Evolutionary conservation across 352 stramenopile genomes (phyloP), one percentile per base, ranked within the genome.

Genomic region (Pythium aphanidermatum): DNA sequence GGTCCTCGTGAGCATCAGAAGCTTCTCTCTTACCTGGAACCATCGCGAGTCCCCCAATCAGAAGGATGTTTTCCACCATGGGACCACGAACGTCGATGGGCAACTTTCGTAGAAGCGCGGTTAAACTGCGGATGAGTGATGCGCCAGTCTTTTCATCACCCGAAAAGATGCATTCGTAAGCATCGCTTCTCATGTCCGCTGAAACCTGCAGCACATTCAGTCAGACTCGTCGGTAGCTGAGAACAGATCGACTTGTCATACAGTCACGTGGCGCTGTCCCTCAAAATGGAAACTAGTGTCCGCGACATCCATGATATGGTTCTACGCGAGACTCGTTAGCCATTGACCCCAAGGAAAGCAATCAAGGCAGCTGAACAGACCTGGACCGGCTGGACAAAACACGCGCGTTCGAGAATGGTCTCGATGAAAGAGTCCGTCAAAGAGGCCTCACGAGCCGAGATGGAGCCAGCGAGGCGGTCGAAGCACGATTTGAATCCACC

Each of bases 31-130:
- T 63, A 83, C 76, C 76, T 45, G 78, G 76, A 44, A 94, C 63
- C 82, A 94, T 94, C 27, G 71, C 63, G 3, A 68, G 72, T 30
- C 82, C 82, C 21, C 82, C 82, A 19, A 91, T 55, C 12, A 89
- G 60, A 6, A 94, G 46, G n/a, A 94, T 29, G 43, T 86, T 92
- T 35, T 78, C 64, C n/a, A 83, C 52, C 63, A 89, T 71, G 11
- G 75, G 62, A 0, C 59, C 56, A 31, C 77, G 68, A 19, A 86
- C 63, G 43, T 94, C 82, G 23, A 94, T 42, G 0, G 82, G 79
- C 0, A 69, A 34, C 31, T 74, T 82, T 37, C 74, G 70, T 2
- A 86, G 37, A 4, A 83, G 27, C 9, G 84, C 59, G 35, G 71
- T 30, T 20, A 94, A 58, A 13, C 60, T 73, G 14, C 69, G 66